Conservation (phyloP, 441 rosid genomes). For the Corymbia calophylla region DNA sequence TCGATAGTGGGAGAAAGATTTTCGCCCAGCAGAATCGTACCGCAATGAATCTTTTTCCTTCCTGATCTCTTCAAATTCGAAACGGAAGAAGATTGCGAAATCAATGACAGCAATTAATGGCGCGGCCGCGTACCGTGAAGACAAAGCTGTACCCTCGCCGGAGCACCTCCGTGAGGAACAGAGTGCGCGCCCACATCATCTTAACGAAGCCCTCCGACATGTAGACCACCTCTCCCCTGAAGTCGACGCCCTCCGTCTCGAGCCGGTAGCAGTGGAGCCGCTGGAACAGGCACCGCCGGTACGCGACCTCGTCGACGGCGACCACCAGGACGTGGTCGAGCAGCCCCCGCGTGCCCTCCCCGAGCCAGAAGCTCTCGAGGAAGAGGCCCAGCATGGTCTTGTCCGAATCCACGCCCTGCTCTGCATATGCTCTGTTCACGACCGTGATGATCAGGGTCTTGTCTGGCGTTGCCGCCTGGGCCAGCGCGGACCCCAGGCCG, state of each 20-base stretch:
- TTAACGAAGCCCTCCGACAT: slow-evolving; percentile 59
- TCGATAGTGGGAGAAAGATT: neutral
- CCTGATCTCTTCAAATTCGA: neutral
- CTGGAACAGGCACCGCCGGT: slow-evolving; percentile 46
- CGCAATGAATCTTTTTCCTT: neutral
- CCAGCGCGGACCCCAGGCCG: slow-evolving; percentile 30
- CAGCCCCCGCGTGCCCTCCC: slow-evolving; percentile 47
- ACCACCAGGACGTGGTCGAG: slow-evolving; percentile 48
- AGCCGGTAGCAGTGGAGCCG: slow-evolving; percentile 62
- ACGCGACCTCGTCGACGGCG: slow-evolving; percentile 55
- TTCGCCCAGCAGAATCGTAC: neutral
- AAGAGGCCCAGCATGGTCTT: slow-evolving; percentile 68
- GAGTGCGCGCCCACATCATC: slow-evolving; percentile 85
- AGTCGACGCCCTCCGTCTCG: slow-evolving; percentile 44
- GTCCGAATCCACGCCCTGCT: slow-evolving; percentile 19
- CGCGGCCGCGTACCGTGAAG: slow-evolving; percentile 45
- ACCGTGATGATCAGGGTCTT: slow-evolving; percentile 57
- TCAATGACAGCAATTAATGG: neutral
- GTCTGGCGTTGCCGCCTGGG: slow-evolving; percentile 31
- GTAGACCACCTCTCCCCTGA: slow-evolving; percentile 48
- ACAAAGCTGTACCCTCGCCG: slow-evolving; percentile 55
- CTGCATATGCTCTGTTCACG: slow-evolving; percentile 67
- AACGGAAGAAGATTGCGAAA: neutral
- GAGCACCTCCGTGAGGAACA: slow-evolving; percentile 47
- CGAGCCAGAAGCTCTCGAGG: slow-evolving; percentile 74